Evolutionary conservation across 148 eudicot species (phyloP).

Genomic region (Pharnaceum exiguum): DNA sequence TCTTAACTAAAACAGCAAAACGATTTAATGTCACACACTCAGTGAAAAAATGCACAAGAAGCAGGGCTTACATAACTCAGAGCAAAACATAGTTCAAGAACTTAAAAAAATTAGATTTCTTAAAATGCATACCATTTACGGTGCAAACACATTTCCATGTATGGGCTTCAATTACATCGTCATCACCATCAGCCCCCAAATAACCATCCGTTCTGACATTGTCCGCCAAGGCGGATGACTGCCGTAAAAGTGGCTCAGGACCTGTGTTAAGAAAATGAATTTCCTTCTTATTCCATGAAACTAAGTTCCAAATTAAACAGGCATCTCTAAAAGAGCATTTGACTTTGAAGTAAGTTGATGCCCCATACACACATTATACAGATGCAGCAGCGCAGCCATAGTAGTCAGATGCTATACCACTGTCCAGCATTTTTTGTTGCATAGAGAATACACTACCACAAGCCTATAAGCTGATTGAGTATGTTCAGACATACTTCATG

Average conservation of each 20-base stretch:
- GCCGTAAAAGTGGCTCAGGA: constrained; percentile 74
- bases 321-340: neutral
- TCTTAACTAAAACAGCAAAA: neutral
- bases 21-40: neutral
- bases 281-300: neutral
- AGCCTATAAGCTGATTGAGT: neutral
- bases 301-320: neutral
- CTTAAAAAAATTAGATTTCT: no score
- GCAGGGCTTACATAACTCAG: no score
- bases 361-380: no score
- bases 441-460: neutral
- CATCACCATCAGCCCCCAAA: constrained; percentile 64
- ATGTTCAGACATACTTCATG: neutral
- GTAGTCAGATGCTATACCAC: no score
- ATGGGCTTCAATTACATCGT: constrained; percentile 79
- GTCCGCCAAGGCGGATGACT: constrained; percentile 46
- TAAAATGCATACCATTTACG: constrained; percentile 58
- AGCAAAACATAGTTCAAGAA: no score
- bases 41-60: no score
- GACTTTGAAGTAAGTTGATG: neutral
- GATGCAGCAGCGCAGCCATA: no score
- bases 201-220: constrained; percentile 37
- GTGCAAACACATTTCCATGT: constrained; percentile 89
- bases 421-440: neutral
- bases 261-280: constrained; percentile 27